Percentiles rank a stretch among this genome's conserved stretches.
Conservation (phyloP, 805 yeast genomes). For the Wickerhamiella nectarea region DNA sequence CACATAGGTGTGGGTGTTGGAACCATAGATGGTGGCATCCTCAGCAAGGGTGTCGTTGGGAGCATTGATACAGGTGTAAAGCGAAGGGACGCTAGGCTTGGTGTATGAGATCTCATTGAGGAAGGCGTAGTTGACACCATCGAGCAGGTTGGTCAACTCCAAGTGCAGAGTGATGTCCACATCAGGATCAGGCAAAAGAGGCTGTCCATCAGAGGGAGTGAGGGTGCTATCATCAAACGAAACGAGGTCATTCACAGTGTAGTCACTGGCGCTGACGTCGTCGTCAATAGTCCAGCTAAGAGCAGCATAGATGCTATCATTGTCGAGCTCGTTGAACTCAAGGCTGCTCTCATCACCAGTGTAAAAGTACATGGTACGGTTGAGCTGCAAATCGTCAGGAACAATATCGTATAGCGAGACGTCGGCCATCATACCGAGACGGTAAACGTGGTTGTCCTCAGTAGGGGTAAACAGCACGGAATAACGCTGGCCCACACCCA, state of each 20-base stretch:
- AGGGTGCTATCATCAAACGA: constrained; percentile 67
- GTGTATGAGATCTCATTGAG: constrained; percentile 76
- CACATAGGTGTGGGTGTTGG: constrained; percentile 64
- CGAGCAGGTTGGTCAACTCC: constrained; percentile 64
- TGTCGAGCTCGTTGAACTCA: constrained; percentile 30
- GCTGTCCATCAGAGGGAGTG: constrained; percentile 45
- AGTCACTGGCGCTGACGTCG: constrained; percentile 13
- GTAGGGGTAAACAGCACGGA: constrained; percentile 58
- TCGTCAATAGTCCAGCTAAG: constrained; percentile 23
- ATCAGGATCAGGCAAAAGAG: constrained; percentile 53
- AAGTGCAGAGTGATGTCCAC: constrained; percentile 53
- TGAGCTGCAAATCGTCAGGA: constrained; percentile 52
- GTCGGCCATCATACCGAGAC: constrained; percentile 73
- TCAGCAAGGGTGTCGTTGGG: constrained; percentile 34
- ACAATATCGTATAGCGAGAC: constrained; percentile 64
- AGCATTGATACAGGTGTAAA: constrained; percentile 64
- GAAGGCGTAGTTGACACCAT: constrained; percentile 93
- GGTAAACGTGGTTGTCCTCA: constrained; percentile 49
- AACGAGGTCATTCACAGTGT: constrained; percentile 33
- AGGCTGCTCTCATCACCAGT: constrained; percentile 14
- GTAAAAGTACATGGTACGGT: constrained; percentile 61
- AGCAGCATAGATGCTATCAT: constrained; percentile 43
- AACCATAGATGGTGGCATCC: constrained; percentile 59
- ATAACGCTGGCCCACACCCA: constrained; percentile 88
- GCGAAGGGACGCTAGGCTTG: constrained; percentile 73